Conservation (phyloP, 1,139 yeast species). For the Candida glucosophila region DNA sequence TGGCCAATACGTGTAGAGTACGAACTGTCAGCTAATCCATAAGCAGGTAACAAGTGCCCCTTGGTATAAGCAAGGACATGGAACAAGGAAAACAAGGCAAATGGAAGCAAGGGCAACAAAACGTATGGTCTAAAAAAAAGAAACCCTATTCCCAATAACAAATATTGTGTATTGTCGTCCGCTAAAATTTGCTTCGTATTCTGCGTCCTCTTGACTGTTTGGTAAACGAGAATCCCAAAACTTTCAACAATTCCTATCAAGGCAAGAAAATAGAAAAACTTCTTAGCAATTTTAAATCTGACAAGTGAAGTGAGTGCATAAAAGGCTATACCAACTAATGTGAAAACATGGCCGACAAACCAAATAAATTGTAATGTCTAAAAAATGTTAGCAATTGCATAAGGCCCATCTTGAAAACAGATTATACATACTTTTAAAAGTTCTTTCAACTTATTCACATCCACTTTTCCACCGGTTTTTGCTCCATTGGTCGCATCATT, state of each 20-base stretch:
- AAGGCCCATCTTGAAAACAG: not conserved
- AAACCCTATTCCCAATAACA: constrained; percentile 33
- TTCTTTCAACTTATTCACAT: constrained; percentile 8
- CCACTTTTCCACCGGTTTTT: constrained; percentile 3
- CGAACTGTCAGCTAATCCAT: constrained; percentile 38
- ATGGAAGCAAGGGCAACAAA: constrained; percentile 34
- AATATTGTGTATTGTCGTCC: constrained; percentile 46
- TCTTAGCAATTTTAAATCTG: constrained; percentile 19
- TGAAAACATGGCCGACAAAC: constrained; percentile 65
- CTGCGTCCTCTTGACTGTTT: constrained; percentile 32
- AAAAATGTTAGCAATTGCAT: no score
- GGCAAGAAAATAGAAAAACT: constrained; percentile 49
- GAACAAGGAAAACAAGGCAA: constrained; percentile 50
- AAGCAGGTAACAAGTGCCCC: constrained; percentile 58
- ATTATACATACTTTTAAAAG: constrained; percentile 10
- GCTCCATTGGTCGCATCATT: not conserved
- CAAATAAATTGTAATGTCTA: constrained; percentile 50
- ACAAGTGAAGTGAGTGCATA: constrained; percentile 41
- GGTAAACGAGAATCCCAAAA: constrained; percentile 70
- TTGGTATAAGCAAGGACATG: constrained; percentile 53
- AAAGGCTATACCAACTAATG: constrained; percentile 46
- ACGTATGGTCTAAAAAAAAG: constrained; percentile 36
- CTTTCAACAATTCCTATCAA: constrained; percentile 62
- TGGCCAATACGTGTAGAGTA: constrained; percentile 34
- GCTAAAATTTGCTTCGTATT: constrained; percentile 24